Evolutionary conservation across 495 filamentous ascomycete species (phyloP).

Genomic region (Mytilinidion resinicola): DNA sequence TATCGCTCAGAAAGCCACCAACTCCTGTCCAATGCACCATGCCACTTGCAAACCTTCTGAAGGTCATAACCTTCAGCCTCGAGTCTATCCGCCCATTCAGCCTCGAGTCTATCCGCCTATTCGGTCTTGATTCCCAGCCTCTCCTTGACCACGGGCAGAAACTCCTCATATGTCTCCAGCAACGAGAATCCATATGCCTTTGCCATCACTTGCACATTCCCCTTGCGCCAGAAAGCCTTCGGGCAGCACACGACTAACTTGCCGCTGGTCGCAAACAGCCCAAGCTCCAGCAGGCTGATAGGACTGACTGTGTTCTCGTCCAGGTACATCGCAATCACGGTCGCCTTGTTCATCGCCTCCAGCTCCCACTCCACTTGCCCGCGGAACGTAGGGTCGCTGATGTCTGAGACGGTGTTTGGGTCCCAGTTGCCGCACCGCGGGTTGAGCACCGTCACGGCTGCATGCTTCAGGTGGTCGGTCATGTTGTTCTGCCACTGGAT

Average conservation of each 20-base stretch:
- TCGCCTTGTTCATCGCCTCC: constrained; percentile 45
- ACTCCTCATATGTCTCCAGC: constrained; percentile 32
- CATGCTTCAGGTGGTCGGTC: constrained; percentile 1
- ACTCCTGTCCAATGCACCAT: no score
- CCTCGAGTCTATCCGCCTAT: no score
- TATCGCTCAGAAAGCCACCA: no score
- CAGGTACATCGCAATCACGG: constrained; percentile 52
- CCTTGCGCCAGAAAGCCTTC: constrained; percentile 48
- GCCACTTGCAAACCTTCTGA: no score
- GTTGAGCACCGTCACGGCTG: constrained; percentile 54
- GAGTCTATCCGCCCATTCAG: no score
- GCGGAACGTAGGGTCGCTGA: constrained; percentile 39
- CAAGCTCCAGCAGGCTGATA: constrained; percentile 48
- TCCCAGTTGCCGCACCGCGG: constrained; percentile 52
- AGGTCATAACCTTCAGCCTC: no score
- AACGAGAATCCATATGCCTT: constrained; percentile 39
- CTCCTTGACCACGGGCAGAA: constrained; percentile 11
- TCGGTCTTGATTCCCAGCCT: no score
- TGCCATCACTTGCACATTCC: constrained; percentile 52
- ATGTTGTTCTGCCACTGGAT: constrained; percentile 21
- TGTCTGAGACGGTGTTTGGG: constrained; percentile 44
- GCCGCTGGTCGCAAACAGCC: constrained; percentile 41
- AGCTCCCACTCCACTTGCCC: constrained; percentile 57
- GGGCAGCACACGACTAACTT: constrained; percentile 50
- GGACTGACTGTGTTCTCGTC: constrained; percentile 42